Base-by-base conservation (phyloP, 495 filamentous ascomycete genomes). In the Neurospora sp. region DNA sequence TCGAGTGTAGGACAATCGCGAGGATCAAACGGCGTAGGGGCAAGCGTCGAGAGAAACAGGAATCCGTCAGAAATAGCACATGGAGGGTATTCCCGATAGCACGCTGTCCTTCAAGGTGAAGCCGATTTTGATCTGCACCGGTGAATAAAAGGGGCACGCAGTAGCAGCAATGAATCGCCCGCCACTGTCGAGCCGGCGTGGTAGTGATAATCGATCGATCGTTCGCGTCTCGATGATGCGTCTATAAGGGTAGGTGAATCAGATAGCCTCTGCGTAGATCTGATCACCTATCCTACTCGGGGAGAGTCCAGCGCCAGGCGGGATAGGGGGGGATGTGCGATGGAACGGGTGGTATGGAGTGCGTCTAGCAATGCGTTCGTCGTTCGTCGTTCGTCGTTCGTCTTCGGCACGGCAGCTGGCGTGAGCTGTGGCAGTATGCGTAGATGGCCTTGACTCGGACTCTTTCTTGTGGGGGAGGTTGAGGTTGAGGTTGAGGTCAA, bases 11-110 rank as follows among this genome's bases (percentile, higher is more conserved):
- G 27, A 65, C 27, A 65, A 37, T 65, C 27, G 68, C 41, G 27
- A 14, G 68, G 59, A 39, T 69, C 27, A 44, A 27, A 35, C 27
- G 16, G 40, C 40, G 42, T 8, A 31, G 16, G 71, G 37, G 22
- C 31, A n/a, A 39, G 27, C 6, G 65, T 35, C 37, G 68, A 69
- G 37, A 16, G 35, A 31, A 35, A 41, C 38, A 40, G 69, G 3
- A 35, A 17, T 27, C 20, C 37, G 41, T 69, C 44, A 73, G 20
- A 65, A 16, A 70, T 73, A 70, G 69, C n/a, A 70, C 68, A 73
- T 73, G 20, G 41, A 73, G 68, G 40, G 31, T 35, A 39, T 37
- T 39, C 71, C 71, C 41, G 42, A 40, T 53, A 17, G 71, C 68
- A 48, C 69, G 71, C n/a, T 42, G 37, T 37, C 20, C 71, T 31